These are phyloP conservation scores for Selaginella tamariscina DNA, from an alignment of 75 land plant species.

Conservation along the genomic window DNA sequence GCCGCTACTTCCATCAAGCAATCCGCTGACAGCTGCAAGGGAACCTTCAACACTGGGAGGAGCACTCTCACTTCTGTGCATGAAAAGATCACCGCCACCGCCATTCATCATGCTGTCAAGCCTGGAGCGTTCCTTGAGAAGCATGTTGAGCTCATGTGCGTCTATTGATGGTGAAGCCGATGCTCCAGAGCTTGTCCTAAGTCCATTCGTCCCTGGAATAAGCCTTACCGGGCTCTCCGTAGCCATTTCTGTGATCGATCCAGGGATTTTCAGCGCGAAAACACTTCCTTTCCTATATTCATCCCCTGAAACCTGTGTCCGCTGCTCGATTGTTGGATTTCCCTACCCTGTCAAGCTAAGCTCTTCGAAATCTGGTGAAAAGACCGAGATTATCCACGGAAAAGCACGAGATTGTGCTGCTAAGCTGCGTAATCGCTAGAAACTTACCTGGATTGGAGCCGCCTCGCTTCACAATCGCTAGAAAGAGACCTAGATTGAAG, in stretches of 20 bases:
- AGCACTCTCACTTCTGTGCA: conserved; percentile 83
- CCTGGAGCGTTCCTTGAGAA: conserved; percentile 46
- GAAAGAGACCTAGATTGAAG: too few relatives aligned
- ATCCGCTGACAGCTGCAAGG: conserved; percentile 50
- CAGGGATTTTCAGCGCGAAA: background rate
- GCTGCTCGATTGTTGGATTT: too few relatives aligned
- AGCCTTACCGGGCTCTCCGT: background rate
- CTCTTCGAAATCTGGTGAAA: background rate
- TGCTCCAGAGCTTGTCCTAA: background rate
- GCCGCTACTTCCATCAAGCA: conserved; percentile 14
- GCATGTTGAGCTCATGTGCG: conserved; percentile 40
- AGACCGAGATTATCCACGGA: background rate
- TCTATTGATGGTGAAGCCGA: background rate
- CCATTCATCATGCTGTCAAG: conserved; percentile 27
- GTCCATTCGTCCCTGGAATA: background rate
- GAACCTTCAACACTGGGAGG: conserved; percentile 97
- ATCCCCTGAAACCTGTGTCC: background rate
- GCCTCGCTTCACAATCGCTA: too few relatives aligned
- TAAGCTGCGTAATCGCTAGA: too few relatives aligned
- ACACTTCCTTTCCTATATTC: background rate
- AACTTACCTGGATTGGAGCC: too few relatives aligned
- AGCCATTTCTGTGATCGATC: background rate
- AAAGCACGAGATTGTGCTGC: too few relatives aligned
- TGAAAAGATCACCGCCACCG: conserved; percentile 40
- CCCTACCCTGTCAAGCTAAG: background rate